A percentile compares a stretch with the other conserved stretches of the same genome.
phyloP scores from a whole-genome alignment of 306 rosid species.

The Glycine latifolia region DNA sequence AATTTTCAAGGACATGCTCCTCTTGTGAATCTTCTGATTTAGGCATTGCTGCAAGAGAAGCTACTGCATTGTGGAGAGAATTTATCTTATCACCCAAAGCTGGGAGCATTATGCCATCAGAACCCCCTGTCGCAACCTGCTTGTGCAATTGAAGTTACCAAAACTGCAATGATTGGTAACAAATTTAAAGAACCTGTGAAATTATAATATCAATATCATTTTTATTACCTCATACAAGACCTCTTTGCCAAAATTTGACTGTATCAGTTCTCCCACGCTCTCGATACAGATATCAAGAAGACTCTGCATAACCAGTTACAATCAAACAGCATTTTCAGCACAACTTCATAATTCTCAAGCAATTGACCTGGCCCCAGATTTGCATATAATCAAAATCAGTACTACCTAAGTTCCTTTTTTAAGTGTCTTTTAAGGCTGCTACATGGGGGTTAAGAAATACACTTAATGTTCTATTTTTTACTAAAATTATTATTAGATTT shows the following conservation, averaged over 20 bases:
- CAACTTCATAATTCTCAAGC: constrained; percentile 36
- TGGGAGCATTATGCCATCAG: constrained; percentile 77
- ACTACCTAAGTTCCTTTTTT: not conserved
- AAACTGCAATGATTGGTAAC: constrained; percentile 3
- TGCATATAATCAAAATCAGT: constrained; percentile 32
- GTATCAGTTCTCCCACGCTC: constrained; percentile 70
- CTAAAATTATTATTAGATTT: not conserved
- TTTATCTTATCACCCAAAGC: constrained; percentile 70
- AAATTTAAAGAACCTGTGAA: not conserved
- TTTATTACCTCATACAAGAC: constrained; percentile 81
- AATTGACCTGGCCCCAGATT: constrained; percentile 27
- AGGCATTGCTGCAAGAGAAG: constrained; percentile 73
- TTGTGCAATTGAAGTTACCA: constrained; percentile 33
- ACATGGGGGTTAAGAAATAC: not conserved
- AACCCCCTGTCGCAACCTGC: constrained; percentile 85
- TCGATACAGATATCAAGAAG: constrained; percentile 76
- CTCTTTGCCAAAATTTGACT: constrained; percentile 91
- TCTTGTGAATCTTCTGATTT: constrained; percentile 71
- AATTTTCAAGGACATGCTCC: constrained; percentile 87
- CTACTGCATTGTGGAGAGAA: constrained; percentile 69
- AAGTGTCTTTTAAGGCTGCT: not conserved
- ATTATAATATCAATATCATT: constrained; percentile 6
- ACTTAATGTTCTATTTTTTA: not conserved
- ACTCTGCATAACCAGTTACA: constrained; percentile 62
- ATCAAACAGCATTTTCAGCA: constrained; percentile 35